Base-by-base conservation (phyloP, 2,329 filamentous ascomycete species). In the Nigrospora osmanthi region DNA sequence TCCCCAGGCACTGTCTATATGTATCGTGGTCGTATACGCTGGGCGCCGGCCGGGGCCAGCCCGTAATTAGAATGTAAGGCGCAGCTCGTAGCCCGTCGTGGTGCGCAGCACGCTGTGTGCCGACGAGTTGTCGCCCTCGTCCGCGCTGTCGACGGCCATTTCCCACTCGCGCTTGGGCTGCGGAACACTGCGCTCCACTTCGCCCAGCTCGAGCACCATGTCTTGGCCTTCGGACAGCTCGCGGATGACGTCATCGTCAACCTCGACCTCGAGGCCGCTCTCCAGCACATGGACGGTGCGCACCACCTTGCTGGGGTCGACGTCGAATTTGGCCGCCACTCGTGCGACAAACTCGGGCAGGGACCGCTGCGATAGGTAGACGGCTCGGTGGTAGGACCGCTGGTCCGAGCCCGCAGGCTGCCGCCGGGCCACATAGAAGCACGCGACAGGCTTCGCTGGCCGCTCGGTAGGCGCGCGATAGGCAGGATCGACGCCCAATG, bases 151-250 rank as follows among this genome's bases (percentile, higher is more conserved):
- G 28, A 81, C 59, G 3, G 71, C 67, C 77, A 82, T 81, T 44
- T 81, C 78, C 78, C 78, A 82, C 52, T 82, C 78, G 33, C 70
- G 64, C 56, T 81, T 81, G 35, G 69, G 54, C 30, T 69, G 65
- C 5, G 61, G 54, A 11, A 62, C 47, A 9, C 54, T 54, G 35
- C 55, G 52, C 30, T 62, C 55, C n/a, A 70, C 56, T 53, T 78
- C 72, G 15, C 62, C 60, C 36, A 87, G 72, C 54, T 93, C 83
- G 46, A 87, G 75, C 47, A 83, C 78, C 85, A 97, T 93, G 58
- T 95, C 91, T 63, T 97, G 89, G 31, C 89, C 90, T 67, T 98
- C 93, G 2, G 81, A 78, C 43, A 97, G 72, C 62, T 91, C 85
- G 38, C 78, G 78, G 31, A 97, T 80, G 40, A 94, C 83, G 50